Conservation (phyloP, 2,329 filamentous ascomycete genomes). For the Fusarium sp. region DNA sequence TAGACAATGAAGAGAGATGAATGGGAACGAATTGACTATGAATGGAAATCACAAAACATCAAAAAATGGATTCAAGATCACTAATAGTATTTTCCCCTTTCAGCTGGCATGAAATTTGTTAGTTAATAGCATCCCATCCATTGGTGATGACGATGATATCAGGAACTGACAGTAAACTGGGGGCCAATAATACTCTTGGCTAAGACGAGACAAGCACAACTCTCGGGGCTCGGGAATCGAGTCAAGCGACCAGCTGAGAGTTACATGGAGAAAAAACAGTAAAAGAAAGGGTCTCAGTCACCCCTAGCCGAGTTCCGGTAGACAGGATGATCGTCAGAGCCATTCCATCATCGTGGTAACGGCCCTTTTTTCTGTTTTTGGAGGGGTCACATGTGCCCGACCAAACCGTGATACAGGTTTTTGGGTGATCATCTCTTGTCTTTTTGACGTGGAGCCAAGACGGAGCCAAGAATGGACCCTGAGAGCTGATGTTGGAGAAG, state of each 20-base stretch:
- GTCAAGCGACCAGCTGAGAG: constrained; percentile 3
- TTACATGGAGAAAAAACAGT: neutral
- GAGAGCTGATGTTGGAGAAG: neutral
- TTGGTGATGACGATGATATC: constrained; percentile 36
- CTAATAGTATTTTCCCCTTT: neutral
- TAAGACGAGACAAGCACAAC: constrained; percentile 3
- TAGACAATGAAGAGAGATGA: neutral
- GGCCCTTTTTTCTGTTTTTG: constrained; percentile 11
- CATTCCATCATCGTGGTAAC: constrained; percentile 11
- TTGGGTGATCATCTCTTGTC: neutral
- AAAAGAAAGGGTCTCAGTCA: constrained; percentile 9
- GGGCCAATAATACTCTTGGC: constrained; percentile 1
- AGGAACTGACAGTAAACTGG: constrained; percentile 23
- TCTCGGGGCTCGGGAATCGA: constrained; percentile 14
- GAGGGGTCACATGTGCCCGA: constrained; percentile 17
- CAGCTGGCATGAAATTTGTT: constrained; percentile 9
- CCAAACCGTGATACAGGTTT: constrained; percentile 22
- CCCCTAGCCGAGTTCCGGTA: constrained; percentile 11
- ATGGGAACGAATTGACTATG: neutral
- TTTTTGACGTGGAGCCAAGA: constrained; percentile 26
- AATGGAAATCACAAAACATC: constrained; percentile 1
- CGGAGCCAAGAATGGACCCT: constrained; percentile 18
- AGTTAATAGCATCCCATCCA: constrained; percentile 14
- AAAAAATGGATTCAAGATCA: neutral
- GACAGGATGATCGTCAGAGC: constrained; percentile 13